A percentile compares a stretch with the other conserved stretches of the same genome.
These are phyloP conservation scores for Aspergillus funiculosus DNA, from an alignment of 495 filamentous ascomycete species.

Conservation along the genomic window DNA sequence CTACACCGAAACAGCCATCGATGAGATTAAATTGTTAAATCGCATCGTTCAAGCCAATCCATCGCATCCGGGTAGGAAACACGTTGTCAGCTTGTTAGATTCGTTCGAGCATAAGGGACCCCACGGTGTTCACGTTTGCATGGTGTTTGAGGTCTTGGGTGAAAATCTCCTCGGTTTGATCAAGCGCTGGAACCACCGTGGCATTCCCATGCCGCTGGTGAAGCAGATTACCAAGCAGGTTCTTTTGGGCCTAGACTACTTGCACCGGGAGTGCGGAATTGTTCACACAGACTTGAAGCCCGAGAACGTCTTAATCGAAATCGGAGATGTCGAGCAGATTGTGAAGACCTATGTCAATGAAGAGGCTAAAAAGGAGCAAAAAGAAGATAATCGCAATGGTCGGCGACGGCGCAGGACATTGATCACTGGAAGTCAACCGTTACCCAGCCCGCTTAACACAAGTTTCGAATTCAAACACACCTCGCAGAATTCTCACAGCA, in stretches of 20 bases:
- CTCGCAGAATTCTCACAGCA: slow-evolving; percentile 69
- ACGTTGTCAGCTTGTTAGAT: slow-evolving; percentile 92
- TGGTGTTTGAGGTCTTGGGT: slow-evolving; percentile 97
- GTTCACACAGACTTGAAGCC: slow-evolving; percentile 98
- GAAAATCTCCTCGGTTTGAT: slow-evolving; percentile 95
- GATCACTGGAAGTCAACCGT: slow-evolving; percentile 93
- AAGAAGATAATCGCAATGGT: slow-evolving; percentile 93
- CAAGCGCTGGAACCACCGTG: slow-evolving; percentile 96
- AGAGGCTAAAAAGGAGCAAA: slow-evolving; percentile 61
- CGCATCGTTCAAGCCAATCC: slow-evolving; percentile 94
- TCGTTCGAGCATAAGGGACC: slow-evolving; percentile 97
- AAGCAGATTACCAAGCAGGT: slow-evolving; percentile 99
- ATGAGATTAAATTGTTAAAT: slow-evolving; percentile 97
- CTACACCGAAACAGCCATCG: slow-evolving; percentile 97
- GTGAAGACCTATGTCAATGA: slow-evolving; percentile 93
- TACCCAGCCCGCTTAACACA: slow-evolving; percentile 91
- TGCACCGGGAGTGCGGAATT: slow-evolving; percentile 97
- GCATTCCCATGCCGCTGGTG: slow-evolving; percentile 91
- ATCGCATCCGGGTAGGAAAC: slow-evolving; percentile 83
- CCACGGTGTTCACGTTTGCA: slow-evolving; percentile 94
- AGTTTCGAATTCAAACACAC: slow-evolving; percentile 76
- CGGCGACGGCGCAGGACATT: slow-evolving; percentile 83
- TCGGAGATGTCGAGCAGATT: slow-evolving; percentile 95
- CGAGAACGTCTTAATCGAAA: slow-evolving; percentile 98
- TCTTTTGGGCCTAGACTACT: slow-evolving; percentile 87